A percentile compares a stretch with the other conserved stretches of the same genome.
Conservation (phyloP, 306 rosid species). For the Prosopis cineraria region DNA sequence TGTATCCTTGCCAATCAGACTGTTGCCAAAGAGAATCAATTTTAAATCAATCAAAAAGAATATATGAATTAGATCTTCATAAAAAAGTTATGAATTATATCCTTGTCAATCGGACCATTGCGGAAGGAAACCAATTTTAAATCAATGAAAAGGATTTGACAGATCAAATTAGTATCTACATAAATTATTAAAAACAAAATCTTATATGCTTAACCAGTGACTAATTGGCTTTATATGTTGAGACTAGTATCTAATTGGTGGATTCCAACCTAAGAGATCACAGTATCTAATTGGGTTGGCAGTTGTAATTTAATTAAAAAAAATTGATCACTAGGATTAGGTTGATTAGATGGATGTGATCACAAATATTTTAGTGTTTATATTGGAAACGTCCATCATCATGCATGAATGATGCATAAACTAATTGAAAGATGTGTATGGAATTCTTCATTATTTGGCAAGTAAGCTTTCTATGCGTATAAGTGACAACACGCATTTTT, state of each 20-base stretch:
- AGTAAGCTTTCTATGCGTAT: neutral
- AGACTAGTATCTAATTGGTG: neutral
- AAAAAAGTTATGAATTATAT: neutral
- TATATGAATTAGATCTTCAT: too few species aligned
- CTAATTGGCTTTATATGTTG: slow-evolving; percentile 6
- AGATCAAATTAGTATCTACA: neutral
- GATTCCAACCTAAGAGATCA: too few species aligned
- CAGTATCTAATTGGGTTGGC: neutral
- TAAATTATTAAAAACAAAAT: neutral
- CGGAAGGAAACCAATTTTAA: too few species aligned
- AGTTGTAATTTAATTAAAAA: neutral
- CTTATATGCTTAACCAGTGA: neutral
- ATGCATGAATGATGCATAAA: neutral
- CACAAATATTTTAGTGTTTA: neutral
- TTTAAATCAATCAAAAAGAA: too few species aligned
- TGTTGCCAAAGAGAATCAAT: too few species aligned
- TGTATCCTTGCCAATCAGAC: too few species aligned
- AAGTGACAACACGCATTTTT: neutral
- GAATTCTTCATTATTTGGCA: neutral
- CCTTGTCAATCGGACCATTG: too few species aligned
- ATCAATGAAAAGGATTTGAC: neutral
- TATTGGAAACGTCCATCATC: neutral
- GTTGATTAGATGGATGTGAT: neutral
- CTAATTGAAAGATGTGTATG: neutral
- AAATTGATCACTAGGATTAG: neutral